These are phyloP conservation scores for Themeda triandra DNA, from an alignment of 176 grass and related monocot species.

Conservation along the genomic window DNA sequence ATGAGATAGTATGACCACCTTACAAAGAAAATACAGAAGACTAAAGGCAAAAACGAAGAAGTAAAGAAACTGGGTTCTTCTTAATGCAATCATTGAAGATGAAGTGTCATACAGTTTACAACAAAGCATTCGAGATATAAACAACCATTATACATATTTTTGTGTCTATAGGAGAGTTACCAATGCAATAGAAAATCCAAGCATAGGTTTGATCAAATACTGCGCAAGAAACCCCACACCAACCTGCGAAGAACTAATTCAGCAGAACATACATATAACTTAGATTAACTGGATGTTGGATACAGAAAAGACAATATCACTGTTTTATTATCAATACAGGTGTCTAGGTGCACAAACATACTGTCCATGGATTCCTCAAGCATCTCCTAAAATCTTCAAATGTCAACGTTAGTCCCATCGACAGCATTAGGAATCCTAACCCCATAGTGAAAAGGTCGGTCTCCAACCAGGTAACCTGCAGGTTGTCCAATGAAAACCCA, in stretches of 20 bases:
- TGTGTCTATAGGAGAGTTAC: conserved; percentile 43
- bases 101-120: background rate
- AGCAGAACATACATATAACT: conserved; percentile 27
- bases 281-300: background rate
- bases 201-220: conserved; percentile 82
- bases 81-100: background rate
- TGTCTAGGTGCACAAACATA: conserved; percentile 42
- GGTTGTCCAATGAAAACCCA: conserved; percentile 9
- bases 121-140: background rate
- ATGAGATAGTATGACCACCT: background rate
- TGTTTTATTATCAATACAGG: conserved; percentile 18
- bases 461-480: conserved; percentile 94
- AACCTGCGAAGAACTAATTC: conserved; percentile 61
- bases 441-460: conserved; percentile 91
- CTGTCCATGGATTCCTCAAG: conserved; percentile 97
- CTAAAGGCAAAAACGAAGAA: background rate
- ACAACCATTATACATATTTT: conserved; percentile 1
- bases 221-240: conserved; percentile 91
- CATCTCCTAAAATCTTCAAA: conserved; percentile 98
- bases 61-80: background rate
- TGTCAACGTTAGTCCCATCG: conserved; percentile 92
- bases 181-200: conserved; percentile 73
- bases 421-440: conserved; percentile 94
- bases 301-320: background rate
- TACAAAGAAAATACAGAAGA: background rate